Conservation (phyloP, 2,329 filamentous ascomycete species). For the Colletotrichum cuscutae region DNA sequence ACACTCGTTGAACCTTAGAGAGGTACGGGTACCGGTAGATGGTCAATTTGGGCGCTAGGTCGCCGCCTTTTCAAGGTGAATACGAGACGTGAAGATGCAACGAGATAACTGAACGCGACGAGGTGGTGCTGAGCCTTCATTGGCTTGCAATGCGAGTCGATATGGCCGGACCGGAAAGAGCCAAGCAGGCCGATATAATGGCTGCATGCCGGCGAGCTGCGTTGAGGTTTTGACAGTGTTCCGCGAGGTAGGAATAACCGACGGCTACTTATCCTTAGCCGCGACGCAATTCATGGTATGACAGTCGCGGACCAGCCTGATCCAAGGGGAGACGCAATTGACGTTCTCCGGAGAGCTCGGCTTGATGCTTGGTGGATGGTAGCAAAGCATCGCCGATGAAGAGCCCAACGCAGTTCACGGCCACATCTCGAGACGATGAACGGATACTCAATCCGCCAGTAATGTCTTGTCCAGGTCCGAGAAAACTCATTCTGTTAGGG, state of each 20-base stretch:
- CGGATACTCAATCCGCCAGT: neutral
- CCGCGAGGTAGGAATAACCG: conserved; percentile 26
- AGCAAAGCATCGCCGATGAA: conserved; percentile 11
- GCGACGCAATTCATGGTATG: conserved; percentile 2
- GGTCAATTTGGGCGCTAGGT: neutral
- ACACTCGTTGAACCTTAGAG: neutral
- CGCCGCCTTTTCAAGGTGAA: conserved; percentile 5
- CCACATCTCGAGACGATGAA: neutral
- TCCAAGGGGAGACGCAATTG: conserved; percentile 4
- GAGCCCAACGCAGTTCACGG: neutral
- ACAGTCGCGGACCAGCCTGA: conserved; percentile 20
- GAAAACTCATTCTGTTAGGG: conserved; percentile 14
- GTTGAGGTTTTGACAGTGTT: neutral
- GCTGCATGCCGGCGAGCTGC: neutral
- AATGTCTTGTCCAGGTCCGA: neutral
- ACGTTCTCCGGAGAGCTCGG: neutral
- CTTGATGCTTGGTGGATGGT: conserved; percentile 3
- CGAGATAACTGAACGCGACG: neutral
- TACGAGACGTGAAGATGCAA: conserved; percentile 17
- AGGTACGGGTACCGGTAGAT: neutral
- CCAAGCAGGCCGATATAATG: conserved; percentile 15
- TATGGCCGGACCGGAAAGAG: neutral
- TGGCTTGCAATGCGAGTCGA: conserved; percentile 6
- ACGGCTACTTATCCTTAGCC: neutral
- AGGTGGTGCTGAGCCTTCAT: neutral